A percentile compares a stretch with the other conserved stretches of the same genome.
These are phyloP conservation scores for Macrolepiota albuminosa DNA, from an alignment of 768 basidiomycete genomes.

Conservation along the genomic window DNA sequence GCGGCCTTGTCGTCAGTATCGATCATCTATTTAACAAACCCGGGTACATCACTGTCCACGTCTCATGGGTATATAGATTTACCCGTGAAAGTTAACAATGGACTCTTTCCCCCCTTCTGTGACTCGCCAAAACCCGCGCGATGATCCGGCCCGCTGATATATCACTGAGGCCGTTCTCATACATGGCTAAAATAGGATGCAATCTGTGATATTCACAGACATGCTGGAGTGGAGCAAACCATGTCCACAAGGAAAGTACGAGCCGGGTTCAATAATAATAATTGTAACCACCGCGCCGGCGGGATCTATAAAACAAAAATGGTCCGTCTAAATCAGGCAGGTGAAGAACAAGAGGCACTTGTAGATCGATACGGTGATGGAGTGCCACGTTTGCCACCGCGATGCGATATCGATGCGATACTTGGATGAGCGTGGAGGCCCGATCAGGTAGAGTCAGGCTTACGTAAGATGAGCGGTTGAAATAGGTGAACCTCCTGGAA, in stretches of 20 bases:
- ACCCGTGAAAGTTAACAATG: not conserved
- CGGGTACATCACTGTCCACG: not conserved
- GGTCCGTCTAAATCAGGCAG: not conserved
- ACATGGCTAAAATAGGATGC: not conserved
- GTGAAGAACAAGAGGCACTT: not conserved
- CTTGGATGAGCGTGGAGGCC: not conserved
- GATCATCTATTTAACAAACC: not conserved
- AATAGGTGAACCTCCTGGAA: conserved; percentile 13
- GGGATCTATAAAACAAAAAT: not conserved
- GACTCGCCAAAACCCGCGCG: not conserved
- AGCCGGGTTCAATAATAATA: not conserved
- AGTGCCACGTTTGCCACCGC: not conserved
- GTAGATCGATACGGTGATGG: not conserved
- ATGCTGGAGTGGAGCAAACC: not conserved
- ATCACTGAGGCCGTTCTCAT: not conserved
- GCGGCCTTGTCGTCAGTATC: not conserved
- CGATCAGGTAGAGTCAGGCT: conserved; percentile 7
- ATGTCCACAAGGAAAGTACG: not conserved
- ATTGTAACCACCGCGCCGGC: not conserved
- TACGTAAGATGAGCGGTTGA: conserved; percentile 14
- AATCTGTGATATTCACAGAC: not conserved
- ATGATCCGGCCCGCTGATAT: conserved; percentile 12
- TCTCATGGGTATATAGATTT: not conserved
- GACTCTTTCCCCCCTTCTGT: not conserved
- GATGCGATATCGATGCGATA: conserved; percentile 2